Conservation (phyloP, 2,329 filamentous ascomycete genomes). For the Neonectria hederae region DNA sequence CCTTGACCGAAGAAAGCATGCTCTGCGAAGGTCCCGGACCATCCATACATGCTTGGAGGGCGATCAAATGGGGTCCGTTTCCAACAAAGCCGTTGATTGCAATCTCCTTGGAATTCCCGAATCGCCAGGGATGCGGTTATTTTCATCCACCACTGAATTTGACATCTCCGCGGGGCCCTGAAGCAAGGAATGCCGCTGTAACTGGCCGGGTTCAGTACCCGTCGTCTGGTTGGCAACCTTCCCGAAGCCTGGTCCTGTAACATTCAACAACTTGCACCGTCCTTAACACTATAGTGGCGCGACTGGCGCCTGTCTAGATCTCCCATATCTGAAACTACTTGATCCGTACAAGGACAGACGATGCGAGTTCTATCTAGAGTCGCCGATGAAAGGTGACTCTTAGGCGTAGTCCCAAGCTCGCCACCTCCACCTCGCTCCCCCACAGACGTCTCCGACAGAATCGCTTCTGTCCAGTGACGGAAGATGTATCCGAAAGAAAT, state of each 20-base stretch:
- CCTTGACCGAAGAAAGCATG: constrained; percentile 30
- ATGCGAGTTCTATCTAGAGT: not conserved
- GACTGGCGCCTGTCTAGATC: constrained; percentile 1
- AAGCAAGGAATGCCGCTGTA: not conserved
- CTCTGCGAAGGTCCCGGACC: constrained; percentile 26
- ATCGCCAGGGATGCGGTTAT: constrained; percentile 10
- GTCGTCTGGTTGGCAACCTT: not conserved
- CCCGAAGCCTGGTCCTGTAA: not conserved
- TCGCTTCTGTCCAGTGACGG: constrained; percentile 12
- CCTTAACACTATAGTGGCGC: not conserved
- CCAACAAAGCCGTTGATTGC: not conserved
- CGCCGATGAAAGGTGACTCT: not conserved
- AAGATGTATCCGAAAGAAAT: constrained; percentile 5
- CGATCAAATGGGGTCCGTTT: not conserved
- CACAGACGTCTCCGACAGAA: not conserved
- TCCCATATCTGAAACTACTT: not conserved
- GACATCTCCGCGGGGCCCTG: constrained; percentile 22
- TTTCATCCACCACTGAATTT: constrained; percentile 14
- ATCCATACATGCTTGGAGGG: constrained; percentile 6
- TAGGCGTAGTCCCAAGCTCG: not conserved
- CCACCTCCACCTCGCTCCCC: not conserved
- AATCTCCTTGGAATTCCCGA: constrained; percentile 17
- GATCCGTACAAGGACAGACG: not conserved
- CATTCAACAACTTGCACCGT: constrained; percentile 4
- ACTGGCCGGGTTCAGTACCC: not conserved